phyloP scores from a whole-genome alignment of 2,329 filamentous ascomycete species.

The Monosporascus sp. region DNA sequence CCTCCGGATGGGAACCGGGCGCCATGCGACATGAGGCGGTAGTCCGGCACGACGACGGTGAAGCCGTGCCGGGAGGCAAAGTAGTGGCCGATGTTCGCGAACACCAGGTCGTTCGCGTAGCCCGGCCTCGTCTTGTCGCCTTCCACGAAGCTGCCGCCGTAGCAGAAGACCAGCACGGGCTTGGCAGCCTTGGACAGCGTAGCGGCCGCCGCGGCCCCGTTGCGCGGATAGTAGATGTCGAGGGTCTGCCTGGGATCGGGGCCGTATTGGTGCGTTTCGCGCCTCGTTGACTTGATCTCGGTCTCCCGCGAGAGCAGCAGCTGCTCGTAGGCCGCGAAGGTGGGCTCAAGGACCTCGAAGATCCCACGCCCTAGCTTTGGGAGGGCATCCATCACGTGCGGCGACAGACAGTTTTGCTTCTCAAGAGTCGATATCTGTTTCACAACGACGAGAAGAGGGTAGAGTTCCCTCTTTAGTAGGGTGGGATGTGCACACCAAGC shows the following conservation, averaged over 20 bases:
- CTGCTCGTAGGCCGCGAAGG: slow-evolving; percentile 19
- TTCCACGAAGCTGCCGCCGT: slow-evolving; percentile 29
- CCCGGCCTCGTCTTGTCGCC: slow-evolving; percentile 27
- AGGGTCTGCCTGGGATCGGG: slow-evolving; percentile 30
- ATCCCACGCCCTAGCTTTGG: slow-evolving; percentile 11
- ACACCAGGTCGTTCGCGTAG: slow-evolving; percentile 21
- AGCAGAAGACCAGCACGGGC: slow-evolving; percentile 26
- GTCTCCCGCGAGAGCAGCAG: slow-evolving; percentile 16
- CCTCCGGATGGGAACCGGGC: slow-evolving; percentile 36
- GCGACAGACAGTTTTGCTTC: background rate
- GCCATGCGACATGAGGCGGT: slow-evolving; percentile 33
- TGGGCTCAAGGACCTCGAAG: slow-evolving; percentile 17
- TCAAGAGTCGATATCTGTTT: no score
- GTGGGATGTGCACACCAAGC: no score
- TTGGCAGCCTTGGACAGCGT: slow-evolving; percentile 6
- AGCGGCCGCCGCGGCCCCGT: slow-evolving; percentile 2
- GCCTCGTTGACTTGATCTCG: slow-evolving; percentile 21
- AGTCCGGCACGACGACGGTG: slow-evolving; percentile 32
- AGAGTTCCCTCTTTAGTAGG: no score
- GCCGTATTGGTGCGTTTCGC: slow-evolving; percentile 30
- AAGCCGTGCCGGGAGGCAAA: slow-evolving; percentile 31
- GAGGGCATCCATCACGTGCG: slow-evolving; percentile 16
- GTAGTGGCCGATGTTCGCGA: slow-evolving; percentile 34
- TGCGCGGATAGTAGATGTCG: slow-evolving; percentile 31
- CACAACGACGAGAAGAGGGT: no score